Base-by-base conservation (phyloP, 1,284 basidiomycete genomes). In the Flammula alnicola region DNA sequence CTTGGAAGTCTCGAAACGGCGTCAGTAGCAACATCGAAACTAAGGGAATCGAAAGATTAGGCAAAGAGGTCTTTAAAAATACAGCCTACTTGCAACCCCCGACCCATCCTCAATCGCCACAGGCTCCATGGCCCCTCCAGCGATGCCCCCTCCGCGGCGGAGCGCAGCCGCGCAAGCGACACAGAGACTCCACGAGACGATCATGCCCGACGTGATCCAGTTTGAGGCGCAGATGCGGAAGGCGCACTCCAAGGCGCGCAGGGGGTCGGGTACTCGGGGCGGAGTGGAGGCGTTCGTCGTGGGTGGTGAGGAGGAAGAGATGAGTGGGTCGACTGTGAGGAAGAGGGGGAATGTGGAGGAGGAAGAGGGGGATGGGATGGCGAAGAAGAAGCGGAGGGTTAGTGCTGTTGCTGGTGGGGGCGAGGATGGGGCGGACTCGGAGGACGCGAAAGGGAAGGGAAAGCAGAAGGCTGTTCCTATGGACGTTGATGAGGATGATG, bases 151-250 rank as follows among this genome's bases (percentile, higher is more conserved):
- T 8, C 51, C 73, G 16, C 75, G 71, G 58, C 74, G 85, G 22
- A 75, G 71, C 16, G 91, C 91, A 7, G 89, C 91, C 1, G 74
- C 76, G 11, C 82, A 78, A 57, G 91, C 90, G 2, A 76, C 73
- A 3, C 73, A 80, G 55, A 77, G 73, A 56, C 66, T 94, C 33
- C 79, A 78, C 29, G 78, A 88, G 10, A 78, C 78, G 54, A 72
- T 91, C 51, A 91, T 92, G 83, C 86, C 88, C 0, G 91, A 94
- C 59, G 74, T 91, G 8, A 58, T 83, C 37, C 78, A 72, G 50
- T 93, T 78, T 58, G 80, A 91, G 65, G 79, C 79, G 59, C 82
- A 91, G 68, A 63, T 51, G 64, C 60, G 53, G 53, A 66, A 59
- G 60, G 33, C 52, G 12, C 63, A 56, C 51, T 52, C 55, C 62